phyloP scores from a whole-genome alignment of 2,329 filamentous ascomycete species.

The Elsinoe fawcettii region DNA sequence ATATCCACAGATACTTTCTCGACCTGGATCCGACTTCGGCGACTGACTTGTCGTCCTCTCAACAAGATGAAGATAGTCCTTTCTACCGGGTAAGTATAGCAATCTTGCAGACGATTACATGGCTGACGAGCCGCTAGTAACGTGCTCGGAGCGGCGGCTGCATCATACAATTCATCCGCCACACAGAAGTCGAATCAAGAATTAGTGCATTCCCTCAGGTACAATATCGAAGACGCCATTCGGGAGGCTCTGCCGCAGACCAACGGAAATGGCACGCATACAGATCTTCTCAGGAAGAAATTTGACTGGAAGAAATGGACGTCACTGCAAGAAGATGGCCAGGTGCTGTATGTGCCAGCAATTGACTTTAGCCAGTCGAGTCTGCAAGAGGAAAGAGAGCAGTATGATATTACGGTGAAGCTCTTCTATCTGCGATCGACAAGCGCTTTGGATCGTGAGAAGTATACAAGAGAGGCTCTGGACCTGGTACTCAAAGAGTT shows the following conservation, averaged over 20 bases:
- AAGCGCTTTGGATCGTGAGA: conserved; percentile 42
- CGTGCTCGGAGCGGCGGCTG: conserved; percentile 75
- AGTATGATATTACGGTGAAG: conserved; percentile 94
- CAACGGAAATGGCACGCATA: conserved; percentile 21
- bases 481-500: conserved; percentile 73
- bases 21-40: not conserved
- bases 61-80: conserved; percentile 71
- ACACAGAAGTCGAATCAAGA: conserved; percentile 86
- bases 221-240: conserved; percentile 53
- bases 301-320: conserved; percentile 54
- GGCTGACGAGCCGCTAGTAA: conserved; percentile 48
- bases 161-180: conserved; percentile 71
- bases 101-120: conserved; percentile 8
- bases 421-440: conserved; percentile 75
- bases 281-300: conserved; percentile 5
- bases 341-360: conserved; percentile 64
- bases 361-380: conserved; percentile 64
- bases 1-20: not conserved
- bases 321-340: conserved; percentile 42
- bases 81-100: conserved; percentile 65
- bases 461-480: conserved; percentile 70
- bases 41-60: conserved; percentile 13
- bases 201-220: conserved; percentile 76
- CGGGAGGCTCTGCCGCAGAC: conserved; percentile 12
- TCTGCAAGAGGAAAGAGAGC: conserved; percentile 68